phyloP scores from a whole-genome alignment of 2,329 filamentous ascomycete genomes.

The Esteya vermicola region DNA sequence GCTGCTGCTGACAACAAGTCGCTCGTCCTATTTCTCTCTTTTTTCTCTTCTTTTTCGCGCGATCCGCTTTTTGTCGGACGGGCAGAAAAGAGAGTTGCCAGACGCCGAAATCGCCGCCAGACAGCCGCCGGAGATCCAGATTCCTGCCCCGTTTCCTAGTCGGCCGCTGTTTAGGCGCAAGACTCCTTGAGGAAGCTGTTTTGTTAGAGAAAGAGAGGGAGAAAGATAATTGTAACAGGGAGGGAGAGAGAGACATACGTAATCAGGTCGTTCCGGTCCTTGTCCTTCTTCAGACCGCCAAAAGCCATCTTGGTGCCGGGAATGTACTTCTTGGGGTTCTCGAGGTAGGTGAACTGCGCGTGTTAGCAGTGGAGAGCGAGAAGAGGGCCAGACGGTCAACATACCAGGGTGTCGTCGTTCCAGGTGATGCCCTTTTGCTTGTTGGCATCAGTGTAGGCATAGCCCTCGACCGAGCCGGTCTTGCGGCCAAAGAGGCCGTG shows the following conservation, averaged over 20 bases:
- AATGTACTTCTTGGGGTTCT: slow-evolving; percentile 99
- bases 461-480: slow-evolving; percentile 81
- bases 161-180: slow-evolving; percentile 38
- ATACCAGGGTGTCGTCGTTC: slow-evolving; percentile 72
- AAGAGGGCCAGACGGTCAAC: slow-evolving; percentile 13
- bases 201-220: neutral
- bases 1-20: no score
- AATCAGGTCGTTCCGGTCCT: slow-evolving; percentile 98
- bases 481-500: slow-evolving; percentile 97
- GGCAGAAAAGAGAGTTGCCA: neutral
- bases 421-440: slow-evolving; percentile 89
- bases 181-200: slow-evolving; percentile 51
- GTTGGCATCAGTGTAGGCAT: slow-evolving; percentile 98
- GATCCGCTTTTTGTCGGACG: neutral
- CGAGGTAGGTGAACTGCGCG: slow-evolving; percentile 81
- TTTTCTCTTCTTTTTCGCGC: no score
- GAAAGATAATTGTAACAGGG: neutral
- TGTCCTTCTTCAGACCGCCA: slow-evolving; percentile 98
- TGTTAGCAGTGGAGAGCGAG: slow-evolving; percentile 3
- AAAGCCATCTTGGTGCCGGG: slow-evolving; percentile 99
- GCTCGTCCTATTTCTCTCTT: no score
- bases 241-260: slow-evolving; percentile 46
- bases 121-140: neutral
- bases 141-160: neutral
- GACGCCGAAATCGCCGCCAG: neutral